phyloP scores from a whole-genome alignment of 2,329 filamentous ascomycete genomes.

The Lachnellula cervina region DNA sequence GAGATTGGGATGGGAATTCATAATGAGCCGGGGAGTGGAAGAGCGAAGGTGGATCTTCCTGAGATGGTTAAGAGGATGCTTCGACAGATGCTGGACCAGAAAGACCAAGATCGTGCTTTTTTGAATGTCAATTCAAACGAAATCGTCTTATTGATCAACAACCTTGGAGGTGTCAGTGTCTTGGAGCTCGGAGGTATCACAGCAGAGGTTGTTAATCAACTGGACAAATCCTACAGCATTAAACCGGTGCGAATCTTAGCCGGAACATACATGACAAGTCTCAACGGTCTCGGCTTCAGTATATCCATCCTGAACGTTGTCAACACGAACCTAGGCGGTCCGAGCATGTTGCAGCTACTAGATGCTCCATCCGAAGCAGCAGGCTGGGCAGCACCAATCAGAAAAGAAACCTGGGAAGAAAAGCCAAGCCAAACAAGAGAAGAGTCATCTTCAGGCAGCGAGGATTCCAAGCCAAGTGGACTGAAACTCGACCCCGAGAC shows the following conservation, averaged over 20 bases:
- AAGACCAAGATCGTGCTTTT: conserved; percentile 60
- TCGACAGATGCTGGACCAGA: conserved; percentile 55
- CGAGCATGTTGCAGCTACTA: conserved; percentile 58
- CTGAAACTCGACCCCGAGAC: conserved; percentile 28
- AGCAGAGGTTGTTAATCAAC: conserved; percentile 58
- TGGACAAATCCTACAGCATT: conserved; percentile 54
- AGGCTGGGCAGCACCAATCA: conserved; percentile 61
- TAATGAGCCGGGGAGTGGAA: conserved; percentile 55
- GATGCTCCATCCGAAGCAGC: conserved; percentile 63
- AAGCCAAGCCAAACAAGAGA: conserved; percentile 35
- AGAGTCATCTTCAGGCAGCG: conserved; percentile 18
- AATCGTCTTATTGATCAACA: conserved; percentile 63
- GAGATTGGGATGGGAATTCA: conserved; percentile 71
- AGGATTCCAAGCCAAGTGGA: conserved; percentile 32
- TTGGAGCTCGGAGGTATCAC: conserved; percentile 64
- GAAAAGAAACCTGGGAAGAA: conserved; percentile 53
- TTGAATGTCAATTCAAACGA: conserved; percentile 54
- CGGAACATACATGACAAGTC: conserved; percentile 66
- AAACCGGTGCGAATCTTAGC: conserved; percentile 57
- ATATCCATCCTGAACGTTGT: conserved; percentile 60
- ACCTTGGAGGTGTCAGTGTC: conserved; percentile 62
- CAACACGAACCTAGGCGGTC: conserved; percentile 42
- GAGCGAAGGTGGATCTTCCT: conserved; percentile 43
- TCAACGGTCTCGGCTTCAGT: conserved; percentile 69
- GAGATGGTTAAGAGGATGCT: conserved; percentile 58